Percentiles rank a stretch among this genome's conserved stretches.
phyloP scores from a whole-genome alignment of 1,284 basidiomycete genomes.

The Ganoderma boninense region DNA sequence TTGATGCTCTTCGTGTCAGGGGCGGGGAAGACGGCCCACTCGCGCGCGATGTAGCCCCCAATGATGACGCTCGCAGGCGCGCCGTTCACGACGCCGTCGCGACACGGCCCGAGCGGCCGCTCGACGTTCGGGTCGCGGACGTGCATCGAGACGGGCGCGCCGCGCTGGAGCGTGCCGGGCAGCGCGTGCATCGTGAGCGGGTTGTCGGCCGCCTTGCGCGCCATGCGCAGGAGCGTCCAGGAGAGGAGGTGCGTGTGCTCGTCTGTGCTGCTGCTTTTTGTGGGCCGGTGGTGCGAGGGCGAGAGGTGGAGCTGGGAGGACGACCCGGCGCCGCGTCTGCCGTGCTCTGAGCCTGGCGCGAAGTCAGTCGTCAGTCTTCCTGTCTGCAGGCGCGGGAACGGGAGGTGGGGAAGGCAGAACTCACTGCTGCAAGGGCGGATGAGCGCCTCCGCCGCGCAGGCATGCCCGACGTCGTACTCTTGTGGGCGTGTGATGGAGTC shows the following conservation, averaged over 20 bases:
- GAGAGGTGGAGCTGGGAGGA: slow-evolving; percentile 4
- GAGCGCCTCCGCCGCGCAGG: slow-evolving; percentile 32
- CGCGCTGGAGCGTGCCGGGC: slow-evolving; percentile 27
- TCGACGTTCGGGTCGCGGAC: slow-evolving; percentile 33
- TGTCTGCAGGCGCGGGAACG: too few species aligned
- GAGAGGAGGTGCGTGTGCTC: slow-evolving; percentile 34
- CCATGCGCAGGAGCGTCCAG: slow-evolving; percentile 32
- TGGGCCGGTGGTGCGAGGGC: slow-evolving; percentile 10
- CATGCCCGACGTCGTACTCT: slow-evolving; percentile 29
- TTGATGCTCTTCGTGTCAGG: slow-evolving; percentile 15
- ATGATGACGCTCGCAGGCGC: slow-evolving; percentile 31
- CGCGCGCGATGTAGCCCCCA: slow-evolving; percentile 29
- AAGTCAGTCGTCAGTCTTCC: neutral
- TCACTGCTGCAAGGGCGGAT: slow-evolving; percentile 30
- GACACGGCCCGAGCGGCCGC: slow-evolving; percentile 30
- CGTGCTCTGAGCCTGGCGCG: slow-evolving; percentile 14
- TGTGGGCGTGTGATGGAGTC: slow-evolving; percentile 24
- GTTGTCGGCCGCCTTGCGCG: slow-evolving; percentile 25
- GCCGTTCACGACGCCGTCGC: slow-evolving; percentile 33
- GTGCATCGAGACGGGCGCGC: slow-evolving; percentile 29
- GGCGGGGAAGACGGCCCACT: slow-evolving; percentile 31
- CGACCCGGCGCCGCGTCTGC: slow-evolving; percentile 2
- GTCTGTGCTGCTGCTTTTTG: slow-evolving; percentile 9
- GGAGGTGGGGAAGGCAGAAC: neutral
- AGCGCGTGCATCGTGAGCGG: slow-evolving; percentile 27